Base-by-base conservation (phyloP, 1,284 basidiomycete species). In the Pholiota adiposa region DNA sequence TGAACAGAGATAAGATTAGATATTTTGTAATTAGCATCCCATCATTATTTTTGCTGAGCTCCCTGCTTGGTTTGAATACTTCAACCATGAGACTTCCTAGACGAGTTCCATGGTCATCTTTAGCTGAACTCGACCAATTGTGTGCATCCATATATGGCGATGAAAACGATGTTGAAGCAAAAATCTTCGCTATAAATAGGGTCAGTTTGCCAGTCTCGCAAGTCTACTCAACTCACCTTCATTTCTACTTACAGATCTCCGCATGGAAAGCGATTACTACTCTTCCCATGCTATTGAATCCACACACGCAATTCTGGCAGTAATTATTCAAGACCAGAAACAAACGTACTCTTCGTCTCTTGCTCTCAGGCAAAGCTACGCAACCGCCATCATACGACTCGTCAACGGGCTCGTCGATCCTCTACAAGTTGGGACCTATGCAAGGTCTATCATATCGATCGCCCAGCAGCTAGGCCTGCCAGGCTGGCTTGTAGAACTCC, bases 351-450 rank as follows among this genome's bases (percentile, higher is more conserved):
- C 78, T 0, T 81, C 82, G 4, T 72, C 77, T 21, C 72, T 89
- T 46, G 72, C 77, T 54, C 67, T 89, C 65, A 76, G 90, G 48
- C 85, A 94, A 73, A 79, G 80, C 67, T 87, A 96, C 73, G 86
- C 90, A 7, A 81, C 90, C 29, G 88, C 93, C 0, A 81, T 97
- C 70, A 90, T 96, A 63, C 82, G 96, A 18, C 88, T 98, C 66
- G 94, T 99, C 65, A 99, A 99, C 69, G 93, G 93, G 1, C 82
- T 97, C 46, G 97, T 98, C 4, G 97, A 99, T 72, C 94, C 96
- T 14, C 80, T 97, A 18, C 97, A 99, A 71, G 85, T 88, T 2
- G 94, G 95, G 31, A 80, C 81, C 43, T 96, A 90, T 69, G 97
- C 97, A 3, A 84, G 95, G 40, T 92, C 96, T 1, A 98, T 99